A percentile compares a stretch with the other conserved stretches of the same genome.
Evolutionary conservation across 23 red algal genomes (phyloP).

Genomic region (Gracilariopsis chorda): DNA sequence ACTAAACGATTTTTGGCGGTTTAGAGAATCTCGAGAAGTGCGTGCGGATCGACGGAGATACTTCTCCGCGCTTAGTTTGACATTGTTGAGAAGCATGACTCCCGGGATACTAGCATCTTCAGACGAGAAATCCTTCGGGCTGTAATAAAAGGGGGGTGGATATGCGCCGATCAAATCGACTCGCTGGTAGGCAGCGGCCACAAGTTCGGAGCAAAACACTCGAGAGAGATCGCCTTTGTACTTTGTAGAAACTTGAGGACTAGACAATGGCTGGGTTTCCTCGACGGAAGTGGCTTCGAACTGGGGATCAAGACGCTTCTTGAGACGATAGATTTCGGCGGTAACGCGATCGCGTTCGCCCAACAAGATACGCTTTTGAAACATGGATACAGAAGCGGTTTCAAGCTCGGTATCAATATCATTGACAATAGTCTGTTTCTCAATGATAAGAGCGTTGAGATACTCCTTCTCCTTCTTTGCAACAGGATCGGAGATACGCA

Average conservation of each 20-base stretch:
- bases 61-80: slow-evolving; percentile 69
- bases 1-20: neutral
- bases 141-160: slow-evolving; percentile 87
- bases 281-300: slow-evolving; percentile 48
- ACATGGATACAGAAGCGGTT: slow-evolving; percentile 80
- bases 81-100: slow-evolving; percentile 74
- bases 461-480: slow-evolving; percentile 96
- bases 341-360: slow-evolving; percentile 68
- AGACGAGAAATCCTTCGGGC: slow-evolving; percentile 91
- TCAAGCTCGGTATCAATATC: slow-evolving; percentile 88
- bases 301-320: slow-evolving; percentile 40
- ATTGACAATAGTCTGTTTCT: slow-evolving; percentile 66
- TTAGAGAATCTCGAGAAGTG: neutral
- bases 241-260: slow-evolving; percentile 32
- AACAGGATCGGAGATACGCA: slow-evolving; percentile 75
- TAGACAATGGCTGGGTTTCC: neutral
- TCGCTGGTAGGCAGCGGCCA: slow-evolving; percentile 96
- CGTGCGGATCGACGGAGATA: slow-evolving; percentile 41
- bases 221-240: slow-evolving; percentile 74
- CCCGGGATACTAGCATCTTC: slow-evolving; percentile 76
- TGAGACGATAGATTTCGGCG: slow-evolving; percentile 44
- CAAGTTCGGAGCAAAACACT: slow-evolving; percentile 98
- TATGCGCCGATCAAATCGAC: slow-evolving; percentile 82
- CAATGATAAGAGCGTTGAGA: slow-evolving; percentile 88
- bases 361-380: slow-evolving; percentile 74